Evolutionary conservation across 306 rosid genomes (phyloP).

Genomic region (Citrullus amarus): DNA sequence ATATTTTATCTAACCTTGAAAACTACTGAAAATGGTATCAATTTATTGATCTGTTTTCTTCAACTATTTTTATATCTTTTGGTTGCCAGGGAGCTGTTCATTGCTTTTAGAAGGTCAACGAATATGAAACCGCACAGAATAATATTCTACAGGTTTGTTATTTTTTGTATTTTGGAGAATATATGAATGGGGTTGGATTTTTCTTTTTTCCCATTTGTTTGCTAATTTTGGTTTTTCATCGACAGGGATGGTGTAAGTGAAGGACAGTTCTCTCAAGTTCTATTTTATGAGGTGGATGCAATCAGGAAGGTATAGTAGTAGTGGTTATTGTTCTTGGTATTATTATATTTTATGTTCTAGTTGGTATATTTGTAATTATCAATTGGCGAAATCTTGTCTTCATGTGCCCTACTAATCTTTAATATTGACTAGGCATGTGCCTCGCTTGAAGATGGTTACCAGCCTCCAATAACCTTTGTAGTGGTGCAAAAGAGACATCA

Average conservation of each 20-base stretch:
- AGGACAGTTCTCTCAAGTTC: conserved; percentile 67
- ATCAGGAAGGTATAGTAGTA: conserved; percentile 47
- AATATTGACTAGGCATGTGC: conserved; percentile 42
- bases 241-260: conserved; percentile 85
- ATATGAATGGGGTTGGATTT: neutral
- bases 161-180: neutral
- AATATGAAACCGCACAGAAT: conserved; percentile 32
- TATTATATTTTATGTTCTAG: neutral
- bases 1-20: neutral
- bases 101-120: conserved; percentile 28
- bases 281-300: conserved; percentile 71
- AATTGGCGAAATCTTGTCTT: no score
- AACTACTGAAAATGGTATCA: neutral
- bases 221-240: neutral
- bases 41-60: neutral
- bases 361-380: neutral
- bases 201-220: neutral
- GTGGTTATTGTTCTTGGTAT: neutral
- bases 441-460: conserved; percentile 31
- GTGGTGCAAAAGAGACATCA: conserved; percentile 80
- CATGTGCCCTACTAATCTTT: neutral
- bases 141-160: conserved; percentile 63
- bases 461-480: conserved; percentile 46
- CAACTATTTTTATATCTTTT: neutral
- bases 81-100: conserved; percentile 41